phyloP scores from a whole-genome alignment of 225 moss, liverwort and hornwort genomes.

The Polytrichum formosum region DNA sequence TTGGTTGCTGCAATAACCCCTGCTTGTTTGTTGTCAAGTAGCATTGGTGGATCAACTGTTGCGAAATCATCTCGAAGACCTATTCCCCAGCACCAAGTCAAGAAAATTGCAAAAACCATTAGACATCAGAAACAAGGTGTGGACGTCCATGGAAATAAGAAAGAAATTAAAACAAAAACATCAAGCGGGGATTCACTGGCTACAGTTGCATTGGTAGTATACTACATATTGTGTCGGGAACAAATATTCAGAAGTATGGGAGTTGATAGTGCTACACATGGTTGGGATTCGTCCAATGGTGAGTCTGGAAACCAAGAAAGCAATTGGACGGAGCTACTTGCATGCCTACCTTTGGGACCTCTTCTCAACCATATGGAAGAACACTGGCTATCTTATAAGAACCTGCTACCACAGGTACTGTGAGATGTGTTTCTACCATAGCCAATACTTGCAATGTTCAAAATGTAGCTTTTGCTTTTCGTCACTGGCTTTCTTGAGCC shows the following conservation, averaged over 20 bases:
- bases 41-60: conserved; percentile 27
- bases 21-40: conserved; percentile 48
- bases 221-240: conserved; percentile 85
- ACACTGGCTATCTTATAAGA: conserved; percentile 85
- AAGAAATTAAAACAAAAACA: conserved; percentile 11
- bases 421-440: too few relatives aligned
- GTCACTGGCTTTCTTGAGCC: too few relatives aligned
- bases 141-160: conserved; percentile 15
- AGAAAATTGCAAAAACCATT: conserved; percentile 12
- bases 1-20: conserved; percentile 73
- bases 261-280: conserved; percentile 56
- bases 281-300: conserved; percentile 41
- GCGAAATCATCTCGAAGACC: conserved; percentile 23
- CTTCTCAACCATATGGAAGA: conserved; percentile 84
- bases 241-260: conserved; percentile 68
- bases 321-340: conserved; percentile 73
- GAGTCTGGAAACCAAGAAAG: conserved; percentile 55
- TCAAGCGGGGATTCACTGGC: conserved; percentile 64
- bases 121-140: not conserved
- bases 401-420: conserved; percentile 86
- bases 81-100: conserved; percentile 19
- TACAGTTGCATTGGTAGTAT: conserved; percentile 74
- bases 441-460: too few relatives aligned
- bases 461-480: too few relatives aligned
- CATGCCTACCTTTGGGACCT: conserved; percentile 71